Evolutionary conservation across 2,329 filamentous ascomycete genomes (phyloP).

Genomic region (Sporothrix brasiliensis): DNA sequence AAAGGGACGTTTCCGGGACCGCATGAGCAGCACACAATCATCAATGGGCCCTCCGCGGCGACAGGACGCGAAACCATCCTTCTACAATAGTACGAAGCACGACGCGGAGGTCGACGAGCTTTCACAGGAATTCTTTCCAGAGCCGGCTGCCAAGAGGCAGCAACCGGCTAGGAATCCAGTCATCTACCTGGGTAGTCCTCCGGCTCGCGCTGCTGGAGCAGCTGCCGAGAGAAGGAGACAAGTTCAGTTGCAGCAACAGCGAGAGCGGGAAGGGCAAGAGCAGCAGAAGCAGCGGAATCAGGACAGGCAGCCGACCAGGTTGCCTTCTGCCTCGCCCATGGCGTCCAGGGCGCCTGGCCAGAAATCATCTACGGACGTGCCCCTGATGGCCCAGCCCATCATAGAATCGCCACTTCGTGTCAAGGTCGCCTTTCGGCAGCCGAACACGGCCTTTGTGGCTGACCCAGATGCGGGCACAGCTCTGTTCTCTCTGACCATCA

Average conservation of each 20-base stretch:
- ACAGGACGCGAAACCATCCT: constrained; percentile 1
- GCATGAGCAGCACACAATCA: constrained; percentile 14
- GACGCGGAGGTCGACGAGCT: constrained; percentile 18
- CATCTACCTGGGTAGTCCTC: not conserved
- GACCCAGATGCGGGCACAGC: not conserved
- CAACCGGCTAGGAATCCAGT: not conserved
- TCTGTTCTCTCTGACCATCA: not conserved
- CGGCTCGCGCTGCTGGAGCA: not conserved
- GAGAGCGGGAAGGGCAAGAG: not conserved
- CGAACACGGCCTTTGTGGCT: not conserved
- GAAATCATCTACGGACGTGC: not conserved
- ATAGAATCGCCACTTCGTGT: constrained; percentile 19
- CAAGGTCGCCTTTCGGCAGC: constrained; percentile 27
- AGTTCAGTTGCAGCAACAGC: not conserved
- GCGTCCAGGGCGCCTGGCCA: not conserved
- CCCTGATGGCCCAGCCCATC: constrained; percentile 10
- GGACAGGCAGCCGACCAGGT: not conserved
- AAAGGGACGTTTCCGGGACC: constrained; percentile 26
- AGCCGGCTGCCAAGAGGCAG: constrained; percentile 11
- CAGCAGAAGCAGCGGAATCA: not conserved
- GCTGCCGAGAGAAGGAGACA: constrained; percentile 4
- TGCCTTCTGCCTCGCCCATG: not conserved
- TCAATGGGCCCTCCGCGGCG: not conserved
- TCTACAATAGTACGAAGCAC: not conserved
- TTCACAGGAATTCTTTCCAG: constrained; percentile 11